Percentiles rank a stretch among this genome's conserved stretches.
Conservation (phyloP, 352 stramenopile species). For the Pythium rishiriense region DNA sequence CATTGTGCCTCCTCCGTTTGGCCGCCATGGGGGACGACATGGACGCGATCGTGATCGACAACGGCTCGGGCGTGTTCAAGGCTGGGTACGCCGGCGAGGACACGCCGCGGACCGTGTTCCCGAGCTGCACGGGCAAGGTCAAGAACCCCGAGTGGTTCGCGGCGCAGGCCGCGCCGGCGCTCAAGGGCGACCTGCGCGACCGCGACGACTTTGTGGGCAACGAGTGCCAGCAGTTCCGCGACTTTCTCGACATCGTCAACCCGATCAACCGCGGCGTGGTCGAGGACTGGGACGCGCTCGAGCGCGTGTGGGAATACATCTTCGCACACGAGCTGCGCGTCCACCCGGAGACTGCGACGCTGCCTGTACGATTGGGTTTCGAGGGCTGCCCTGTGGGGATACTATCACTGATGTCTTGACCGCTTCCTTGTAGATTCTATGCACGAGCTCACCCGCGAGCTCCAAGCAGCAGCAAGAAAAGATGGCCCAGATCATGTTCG, state of each 20-base stretch:
- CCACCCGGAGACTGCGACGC: conserved; percentile 68
- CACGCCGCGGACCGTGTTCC: conserved; percentile 71
- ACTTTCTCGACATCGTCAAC: conserved; percentile 66
- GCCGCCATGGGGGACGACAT: conserved; percentile 33
- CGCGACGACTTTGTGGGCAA: conserved; percentile 67
- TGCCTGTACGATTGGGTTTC: conserved; percentile 54
- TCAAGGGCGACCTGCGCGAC: conserved; percentile 70
- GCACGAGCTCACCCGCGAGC: conserved; percentile 55
- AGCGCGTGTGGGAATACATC: conserved; percentile 85
- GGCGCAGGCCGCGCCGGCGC: conserved; percentile 45
- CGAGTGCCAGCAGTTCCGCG: conserved; percentile 66
- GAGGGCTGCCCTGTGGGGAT: too few relatives aligned
- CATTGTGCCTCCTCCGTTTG: background rate
- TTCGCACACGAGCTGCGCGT: conserved; percentile 78
- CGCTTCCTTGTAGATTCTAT: conserved; percentile 44
- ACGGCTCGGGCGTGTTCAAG: conserved; percentile 82
- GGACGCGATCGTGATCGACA: conserved; percentile 87
- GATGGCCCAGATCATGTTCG: conserved; percentile 87
- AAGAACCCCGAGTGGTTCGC: conserved; percentile 86
- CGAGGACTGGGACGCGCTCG: conserved; percentile 84
- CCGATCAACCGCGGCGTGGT: conserved; percentile 80
- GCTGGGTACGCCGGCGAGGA: conserved; percentile 87
- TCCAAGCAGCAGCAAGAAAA: conserved; percentile 72
- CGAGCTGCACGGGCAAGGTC: conserved; percentile 57
- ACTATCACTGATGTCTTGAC: too few relatives aligned